Conservation (phyloP, 2,329 filamentous ascomycete species). For the Aspergillus sp. region DNA sequence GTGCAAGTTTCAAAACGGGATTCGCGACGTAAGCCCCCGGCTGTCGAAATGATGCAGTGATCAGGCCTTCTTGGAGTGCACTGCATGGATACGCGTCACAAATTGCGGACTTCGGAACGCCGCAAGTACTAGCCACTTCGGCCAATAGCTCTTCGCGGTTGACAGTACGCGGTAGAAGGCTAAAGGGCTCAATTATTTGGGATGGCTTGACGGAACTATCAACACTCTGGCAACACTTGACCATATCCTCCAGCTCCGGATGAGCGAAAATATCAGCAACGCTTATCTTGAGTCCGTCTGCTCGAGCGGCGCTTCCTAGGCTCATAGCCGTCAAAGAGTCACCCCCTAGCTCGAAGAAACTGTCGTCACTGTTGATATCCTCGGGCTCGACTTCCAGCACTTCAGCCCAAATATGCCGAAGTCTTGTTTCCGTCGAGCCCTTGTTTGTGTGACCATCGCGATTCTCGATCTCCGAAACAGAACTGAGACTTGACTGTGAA, state of each 20-base stretch:
- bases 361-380: conserved; percentile 44
- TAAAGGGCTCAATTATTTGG: conserved; percentile 24
- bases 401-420: conserved; percentile 39
- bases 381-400: conserved; percentile 38
- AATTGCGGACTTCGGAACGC: conserved; percentile 28
- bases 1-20: conserved; percentile 42
- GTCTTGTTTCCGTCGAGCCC: conserved; percentile 24
- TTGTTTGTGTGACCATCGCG: not conserved
- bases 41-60: conserved; percentile 49
- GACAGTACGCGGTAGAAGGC: conserved; percentile 25
- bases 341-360: conserved; percentile 49
- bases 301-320: conserved; percentile 39
- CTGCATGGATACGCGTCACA: conserved; percentile 46
- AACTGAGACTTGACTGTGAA: not conserved
- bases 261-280: conserved; percentile 46
- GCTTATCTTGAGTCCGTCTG: conserved; percentile 35
- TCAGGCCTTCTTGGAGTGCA: conserved; percentile 45
- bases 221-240: conserved; percentile 25
- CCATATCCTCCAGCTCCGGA: conserved; percentile 46
- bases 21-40: conserved; percentile 51
- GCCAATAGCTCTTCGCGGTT: conserved; percentile 21
- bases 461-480: not conserved
- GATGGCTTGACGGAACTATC: not conserved
- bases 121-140: conserved; percentile 32
- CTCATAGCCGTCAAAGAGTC: conserved; percentile 52